Percentiles rank a stretch among this genome's conserved stretches.
These are phyloP conservation scores for Pezicula carpinea DNA, from an alignment of 2,329 filamentous ascomycete species.

Conservation along the genomic window DNA sequence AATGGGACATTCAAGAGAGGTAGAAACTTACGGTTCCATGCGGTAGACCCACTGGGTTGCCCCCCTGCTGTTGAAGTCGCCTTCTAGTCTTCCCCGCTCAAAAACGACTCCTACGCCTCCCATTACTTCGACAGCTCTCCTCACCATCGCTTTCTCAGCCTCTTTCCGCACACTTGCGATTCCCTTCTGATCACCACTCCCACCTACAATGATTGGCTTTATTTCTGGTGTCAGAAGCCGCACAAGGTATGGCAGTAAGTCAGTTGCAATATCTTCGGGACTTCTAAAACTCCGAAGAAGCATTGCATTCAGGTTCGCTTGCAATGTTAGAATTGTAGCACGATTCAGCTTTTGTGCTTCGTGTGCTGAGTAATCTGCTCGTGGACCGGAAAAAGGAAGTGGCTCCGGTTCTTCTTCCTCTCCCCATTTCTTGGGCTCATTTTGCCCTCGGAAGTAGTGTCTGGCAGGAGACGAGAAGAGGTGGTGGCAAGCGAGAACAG, in stretches of 20 bases:
- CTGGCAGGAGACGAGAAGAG: conserved; percentile 72
- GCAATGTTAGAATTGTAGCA: conserved; percentile 67
- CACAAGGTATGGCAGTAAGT: conserved; percentile 79
- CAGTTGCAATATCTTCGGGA: conserved; percentile 69
- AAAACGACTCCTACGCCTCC: conserved; percentile 77
- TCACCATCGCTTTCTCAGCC: conserved; percentile 75
- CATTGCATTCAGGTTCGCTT: conserved; percentile 67
- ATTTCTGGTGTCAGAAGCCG: conserved; percentile 84
- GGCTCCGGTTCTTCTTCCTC: conserved; percentile 39
- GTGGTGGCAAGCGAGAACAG: conserved; percentile 83
- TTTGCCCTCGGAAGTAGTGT: conserved; percentile 37
- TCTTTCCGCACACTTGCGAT: conserved; percentile 87
- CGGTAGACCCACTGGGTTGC: conserved; percentile 76
- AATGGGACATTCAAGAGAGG: not conserved
- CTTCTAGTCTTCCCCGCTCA: conserved; percentile 75
- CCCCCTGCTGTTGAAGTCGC: conserved; percentile 48
- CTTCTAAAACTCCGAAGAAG: conserved; percentile 76
- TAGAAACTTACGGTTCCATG: conserved; percentile 88
- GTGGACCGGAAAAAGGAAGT: conserved; percentile 74
- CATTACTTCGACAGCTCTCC: conserved; percentile 75
- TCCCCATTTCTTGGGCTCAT: conserved; percentile 41
- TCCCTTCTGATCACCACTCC: conserved; percentile 57
- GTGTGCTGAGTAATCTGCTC: conserved; percentile 75
- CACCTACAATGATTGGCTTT: conserved; percentile 82
- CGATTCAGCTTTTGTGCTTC: conserved; percentile 79